Evolutionary conservation across 768 basidiomycete species (phyloP).

Genomic region (Trametes cingulata): DNA sequence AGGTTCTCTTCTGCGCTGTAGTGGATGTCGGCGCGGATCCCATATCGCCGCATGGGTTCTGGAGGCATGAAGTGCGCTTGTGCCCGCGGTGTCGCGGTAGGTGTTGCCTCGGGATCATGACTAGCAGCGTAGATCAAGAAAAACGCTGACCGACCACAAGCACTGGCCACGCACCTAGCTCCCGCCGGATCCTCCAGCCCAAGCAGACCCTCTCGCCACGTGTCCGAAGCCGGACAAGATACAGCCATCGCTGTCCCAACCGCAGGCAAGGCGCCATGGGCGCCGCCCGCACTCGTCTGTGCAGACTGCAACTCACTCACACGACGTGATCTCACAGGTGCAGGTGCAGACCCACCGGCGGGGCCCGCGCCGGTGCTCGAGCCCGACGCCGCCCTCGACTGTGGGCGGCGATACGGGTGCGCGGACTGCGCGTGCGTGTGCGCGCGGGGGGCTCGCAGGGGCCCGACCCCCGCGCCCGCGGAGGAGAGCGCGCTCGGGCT

Average conservation of each 20-base stretch:
- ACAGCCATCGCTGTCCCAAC: slow-evolving; percentile 20
- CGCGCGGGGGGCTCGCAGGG: slow-evolving; percentile 12
- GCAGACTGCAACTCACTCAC: slow-evolving; percentile 22
- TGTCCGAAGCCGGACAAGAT: slow-evolving; percentile 20
- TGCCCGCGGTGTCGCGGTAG: slow-evolving; percentile 1
- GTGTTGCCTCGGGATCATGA: slow-evolving; percentile 8
- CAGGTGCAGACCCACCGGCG: not conserved
- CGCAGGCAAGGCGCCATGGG: slow-evolving; percentile 1
- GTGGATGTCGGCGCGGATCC: slow-evolving; percentile 62
- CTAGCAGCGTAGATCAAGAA: slow-evolving; percentile 16
- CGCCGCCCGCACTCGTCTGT: slow-evolving; percentile 11
- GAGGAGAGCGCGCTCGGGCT: slow-evolving; percentile 22
- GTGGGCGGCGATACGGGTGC: slow-evolving; percentile 25
- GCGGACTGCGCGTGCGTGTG: slow-evolving; percentile 18
- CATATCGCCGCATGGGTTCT: slow-evolving; percentile 34
- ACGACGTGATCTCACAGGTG: slow-evolving; percentile 22
- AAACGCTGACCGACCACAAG: not conserved
- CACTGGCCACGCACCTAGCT: slow-evolving; percentile 8
- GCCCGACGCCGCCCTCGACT: slow-evolving; percentile 17
- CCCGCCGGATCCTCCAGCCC: slow-evolving; percentile 2
- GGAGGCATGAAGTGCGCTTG: not conserved
- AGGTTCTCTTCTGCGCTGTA: slow-evolving; percentile 52
- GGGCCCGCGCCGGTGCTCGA: slow-evolving; percentile 9
- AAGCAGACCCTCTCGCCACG: slow-evolving; percentile 19
- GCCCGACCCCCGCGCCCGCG: slow-evolving; percentile 15